Evolutionary conservation across 306 rosid species (phyloP).

Genomic region (Biancaea sappan): DNA sequence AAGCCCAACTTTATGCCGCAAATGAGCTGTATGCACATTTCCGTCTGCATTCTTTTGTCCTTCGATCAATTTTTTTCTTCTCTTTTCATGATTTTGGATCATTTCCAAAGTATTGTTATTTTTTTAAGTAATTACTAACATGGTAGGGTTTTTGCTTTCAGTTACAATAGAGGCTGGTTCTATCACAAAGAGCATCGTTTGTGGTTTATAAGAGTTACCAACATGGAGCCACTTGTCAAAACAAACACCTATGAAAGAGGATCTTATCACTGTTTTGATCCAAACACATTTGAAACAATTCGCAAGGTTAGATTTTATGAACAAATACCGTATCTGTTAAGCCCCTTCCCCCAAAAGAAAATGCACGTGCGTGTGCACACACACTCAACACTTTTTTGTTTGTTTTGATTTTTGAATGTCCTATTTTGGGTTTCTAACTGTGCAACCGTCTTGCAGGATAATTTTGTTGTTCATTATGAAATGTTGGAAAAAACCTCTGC

Average conservation of each 20-base stretch:
- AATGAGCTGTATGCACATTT: slow-evolving; percentile 81
- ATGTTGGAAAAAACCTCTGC: slow-evolving; percentile 72
- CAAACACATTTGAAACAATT: slow-evolving; percentile 71
- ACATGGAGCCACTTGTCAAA: slow-evolving; percentile 83
- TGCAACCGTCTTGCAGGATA: slow-evolving; percentile 69
- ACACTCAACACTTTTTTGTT: no score
- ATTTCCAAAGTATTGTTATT: not conserved
- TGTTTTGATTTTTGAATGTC: not conserved
- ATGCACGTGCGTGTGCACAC: no score
- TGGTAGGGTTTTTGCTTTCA: slow-evolving; percentile 39
- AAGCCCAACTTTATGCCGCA: slow-evolving; percentile 87
- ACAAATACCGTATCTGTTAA: not conserved
- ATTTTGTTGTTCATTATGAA: slow-evolving; percentile 76
- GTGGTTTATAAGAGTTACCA: slow-evolving; percentile 78
- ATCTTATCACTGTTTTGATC: slow-evolving; percentile 88
- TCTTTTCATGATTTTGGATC: not conserved
- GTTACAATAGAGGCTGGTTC: slow-evolving; percentile 83
- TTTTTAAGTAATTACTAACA: slow-evolving; percentile 13
- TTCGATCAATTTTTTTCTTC: not conserved
- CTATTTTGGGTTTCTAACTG: slow-evolving; percentile 7
- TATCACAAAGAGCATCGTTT: slow-evolving; percentile 83
- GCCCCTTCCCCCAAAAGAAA: not conserved
- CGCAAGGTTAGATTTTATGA: slow-evolving; percentile 69
- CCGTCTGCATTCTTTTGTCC: not conserved
- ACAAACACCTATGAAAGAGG: slow-evolving; percentile 81